Base-by-base conservation (phyloP, 2,329 filamentous ascomycete genomes). In the Shiraia bambusicola region DNA sequence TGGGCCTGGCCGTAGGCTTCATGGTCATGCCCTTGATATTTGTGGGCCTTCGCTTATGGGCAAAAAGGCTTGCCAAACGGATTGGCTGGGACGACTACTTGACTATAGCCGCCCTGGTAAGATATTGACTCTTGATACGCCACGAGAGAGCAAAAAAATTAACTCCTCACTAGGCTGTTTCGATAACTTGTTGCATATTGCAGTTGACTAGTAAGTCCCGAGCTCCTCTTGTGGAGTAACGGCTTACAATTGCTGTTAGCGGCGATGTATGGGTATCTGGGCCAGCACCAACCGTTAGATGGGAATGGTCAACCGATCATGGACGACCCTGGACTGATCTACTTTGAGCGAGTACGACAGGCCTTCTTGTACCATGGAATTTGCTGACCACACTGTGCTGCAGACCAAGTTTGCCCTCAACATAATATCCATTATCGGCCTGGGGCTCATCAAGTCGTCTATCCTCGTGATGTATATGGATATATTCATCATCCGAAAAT, bases 401-500 rank as follows among this genome's bases (percentile, higher is more conserved):
- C 6, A 63, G 56, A 58, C 58, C 9, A 61, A 61, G 32, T 63
- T 63, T 28, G 49, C 52, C 4, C 25, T 58, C 6, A 59, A 64
- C 43, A 50, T 58, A 28, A 47, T 63, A 34, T 59, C 56, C 12
- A 52, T 63, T 19, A 34, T 58, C 3, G 54, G 54, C 6, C 50
- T 62, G 6, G 55, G 57, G n/a, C 49, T 59, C 14, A 47, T 56
- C 47, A 66, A 65, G 29, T 46, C 55, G 10, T 64, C 60, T 15
- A 60, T 65, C 27, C 45, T 66, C 9, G 37, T 64, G 16, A 50
- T 62, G 25, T 63, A 63, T 45, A 59, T 55, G 29, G 56, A 56
- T 29, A 61, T 66, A 19, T 60, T 66, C 37, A 42, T 49, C 6
- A 45, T 54, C 7, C 50, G 31, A 27, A 57, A 49, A 15, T 56